Evolutionary conservation across 176 grass and related monocot species (phyloP), one percentile per base, ranked within the genome.

Genomic region (Oryza glaberrima): DNA sequence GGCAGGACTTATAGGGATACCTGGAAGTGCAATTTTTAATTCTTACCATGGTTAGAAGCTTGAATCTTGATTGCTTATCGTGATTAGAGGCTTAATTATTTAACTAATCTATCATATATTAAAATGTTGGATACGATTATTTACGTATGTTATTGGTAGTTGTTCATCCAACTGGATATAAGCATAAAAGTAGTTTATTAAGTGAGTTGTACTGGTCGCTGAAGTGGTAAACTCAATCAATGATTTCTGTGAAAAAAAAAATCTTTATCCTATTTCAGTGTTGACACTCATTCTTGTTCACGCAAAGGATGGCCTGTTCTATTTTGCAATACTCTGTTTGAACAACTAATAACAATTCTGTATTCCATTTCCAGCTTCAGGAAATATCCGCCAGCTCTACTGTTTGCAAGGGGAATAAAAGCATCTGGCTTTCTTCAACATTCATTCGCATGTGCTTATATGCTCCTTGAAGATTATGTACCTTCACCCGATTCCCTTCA

Each of bases 381-480:
- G 96, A 47, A 98, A 98, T 81, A 92, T 98, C 51, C 93, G 93
- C 9, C 96, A 94, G 86, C 87, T 98, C 32, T 95, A 91, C 34
- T 91, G 81, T 56, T 87, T 91, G 64, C 89, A 91, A 91, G 81
- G 81, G 47, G 89, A 91, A 84, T 91, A 75, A 87, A 75, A 87
- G 76, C 13, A 54, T 72, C 30, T 25, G 43, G 7, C 25, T 23
- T 61, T 61, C 16, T 8, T 20, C 54, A 48, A 64, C 17, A 44
- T 77, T 67, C 52, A 45, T 70, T 26, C 35, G 8, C 16, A 63
- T 38, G 25, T 82, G 72, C 72, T 69, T 63, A 14, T 70, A 40
- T 3, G 5, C 51, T 40, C 49, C 13, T 76, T 7, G 11, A 76
- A 69, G 61, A 26, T 51, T 83, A 78, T 82, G 86, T 74, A 88